These are phyloP conservation scores for Amyloporia xantha DNA, from an alignment of 768 basidiomycete genomes.

Conservation along the genomic window DNA sequence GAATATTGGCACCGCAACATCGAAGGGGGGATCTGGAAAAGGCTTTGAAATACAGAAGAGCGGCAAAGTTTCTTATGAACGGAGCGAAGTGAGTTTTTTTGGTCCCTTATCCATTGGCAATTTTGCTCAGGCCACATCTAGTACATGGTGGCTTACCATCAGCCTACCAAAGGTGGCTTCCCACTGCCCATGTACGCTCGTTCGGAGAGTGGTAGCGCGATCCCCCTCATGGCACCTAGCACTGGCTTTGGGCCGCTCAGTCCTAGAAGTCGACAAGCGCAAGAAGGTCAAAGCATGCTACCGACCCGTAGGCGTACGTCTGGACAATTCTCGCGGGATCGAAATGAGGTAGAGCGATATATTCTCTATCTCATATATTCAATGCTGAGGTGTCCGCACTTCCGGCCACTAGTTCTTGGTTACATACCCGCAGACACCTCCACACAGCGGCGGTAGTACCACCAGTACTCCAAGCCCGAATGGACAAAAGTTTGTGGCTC, in stretches of 20 bases:
- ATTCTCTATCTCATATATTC: neutral
- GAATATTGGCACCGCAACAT: neutral
- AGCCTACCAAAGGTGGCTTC: conserved; percentile 9
- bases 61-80: conserved; percentile 17
- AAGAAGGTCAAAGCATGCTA: conserved; percentile 5
- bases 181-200: conserved; percentile 11
- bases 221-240: neutral
- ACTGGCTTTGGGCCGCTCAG: conserved; percentile 11
- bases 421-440: conserved; percentile 23
- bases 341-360: conserved; percentile 21
- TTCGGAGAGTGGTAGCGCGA: conserved; percentile 12
- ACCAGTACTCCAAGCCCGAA: conserved; percentile 15
- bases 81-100: conserved; percentile 22
- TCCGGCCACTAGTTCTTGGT: conserved; percentile 14
- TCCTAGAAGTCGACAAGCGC: neutral
- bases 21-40: neutral
- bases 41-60: conserved; percentile 4
- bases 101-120: no score
- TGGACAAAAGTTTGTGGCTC: neutral
- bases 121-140: no score
- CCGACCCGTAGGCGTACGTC: conserved; percentile 13
- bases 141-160: conserved; percentile 24
- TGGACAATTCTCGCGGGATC: conserved; percentile 18
- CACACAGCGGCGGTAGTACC: conserved; percentile 17
- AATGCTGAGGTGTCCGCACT: neutral